Percentiles rank a stretch among this genome's conserved stretches.
Conservation (phyloP, 352 stramenopile genomes). For the Elongisporangium senticosum region DNA sequence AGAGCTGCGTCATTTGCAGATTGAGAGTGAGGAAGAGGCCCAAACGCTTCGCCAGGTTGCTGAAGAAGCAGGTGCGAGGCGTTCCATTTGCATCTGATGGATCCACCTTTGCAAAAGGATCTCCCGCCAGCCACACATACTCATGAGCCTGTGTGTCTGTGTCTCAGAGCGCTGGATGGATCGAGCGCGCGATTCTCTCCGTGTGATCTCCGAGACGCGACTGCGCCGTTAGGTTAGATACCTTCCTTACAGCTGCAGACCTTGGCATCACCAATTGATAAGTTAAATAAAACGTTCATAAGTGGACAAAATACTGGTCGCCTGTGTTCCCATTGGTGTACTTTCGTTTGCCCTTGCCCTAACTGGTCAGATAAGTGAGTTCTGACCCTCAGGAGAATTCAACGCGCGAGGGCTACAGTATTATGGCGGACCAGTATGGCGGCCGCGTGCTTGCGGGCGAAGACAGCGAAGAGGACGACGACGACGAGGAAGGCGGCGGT, state of each 20-base stretch:
- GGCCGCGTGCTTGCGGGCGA: conserved; percentile 68
- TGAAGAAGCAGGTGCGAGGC: conserved; percentile 59
- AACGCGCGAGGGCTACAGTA: neutral
- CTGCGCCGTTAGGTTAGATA: conserved; percentile 34
- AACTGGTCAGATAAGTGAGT: neutral
- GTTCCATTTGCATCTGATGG: neutral
- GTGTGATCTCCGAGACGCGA: conserved; percentile 76
- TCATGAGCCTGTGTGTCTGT: conserved; percentile 1
- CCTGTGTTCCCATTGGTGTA: neutral
- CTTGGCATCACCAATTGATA: conserved; percentile 5
- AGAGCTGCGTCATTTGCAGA: conserved; percentile 68
- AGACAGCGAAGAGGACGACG: conserved; percentile 77
- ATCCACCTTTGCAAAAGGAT: too few relatives aligned
- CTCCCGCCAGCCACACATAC: neutral
- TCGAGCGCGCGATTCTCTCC: conserved; percentile 70
- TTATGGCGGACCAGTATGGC: conserved; percentile 53
- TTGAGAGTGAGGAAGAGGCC: conserved; percentile 81
- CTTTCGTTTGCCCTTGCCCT: neutral
- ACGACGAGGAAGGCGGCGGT: conserved; percentile 39
- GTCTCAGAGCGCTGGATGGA: conserved; percentile 73
- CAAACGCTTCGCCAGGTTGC: conserved; percentile 78
- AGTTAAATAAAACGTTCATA: neutral
- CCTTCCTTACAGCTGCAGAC: too few relatives aligned
- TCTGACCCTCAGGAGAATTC: too few relatives aligned
- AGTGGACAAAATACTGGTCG: neutral